phyloP scores from a whole-genome alignment of 805 yeast genomes.

The Hanseniaspora hatyaiensis region DNA sequence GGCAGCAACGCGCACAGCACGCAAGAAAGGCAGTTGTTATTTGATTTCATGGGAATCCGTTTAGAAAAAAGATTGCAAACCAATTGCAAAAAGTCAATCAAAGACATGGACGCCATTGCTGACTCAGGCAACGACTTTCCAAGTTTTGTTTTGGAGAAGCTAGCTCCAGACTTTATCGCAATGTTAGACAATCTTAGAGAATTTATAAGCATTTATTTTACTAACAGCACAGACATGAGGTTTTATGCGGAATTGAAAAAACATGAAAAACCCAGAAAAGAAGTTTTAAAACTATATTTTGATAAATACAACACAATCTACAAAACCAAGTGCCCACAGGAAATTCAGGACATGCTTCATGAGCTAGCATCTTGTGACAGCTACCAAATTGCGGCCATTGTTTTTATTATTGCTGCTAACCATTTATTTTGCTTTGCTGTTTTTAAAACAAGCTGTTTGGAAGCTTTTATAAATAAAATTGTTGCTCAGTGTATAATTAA shows the following conservation, averaged over 20 bases:
- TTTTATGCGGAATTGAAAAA: background rate
- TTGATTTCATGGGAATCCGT: conserved; percentile 12
- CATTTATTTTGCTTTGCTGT: background rate
- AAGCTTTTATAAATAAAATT: conserved; percentile 9
- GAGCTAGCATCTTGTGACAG: background rate
- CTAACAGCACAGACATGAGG: background rate
- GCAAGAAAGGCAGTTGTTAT: too few relatives aligned
- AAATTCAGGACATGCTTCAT: background rate
- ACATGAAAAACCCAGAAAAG: background rate
- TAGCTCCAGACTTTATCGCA: background rate
- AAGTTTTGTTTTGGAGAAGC: conserved; percentile 3
- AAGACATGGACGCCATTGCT: conserved; percentile 5
- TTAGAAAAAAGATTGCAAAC: background rate
- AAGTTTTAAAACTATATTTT: background rate
- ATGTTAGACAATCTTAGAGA: conserved; percentile 3
- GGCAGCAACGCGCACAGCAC: too few relatives aligned
- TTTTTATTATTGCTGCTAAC: background rate
- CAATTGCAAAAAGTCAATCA: background rate
- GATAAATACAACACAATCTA: background rate
- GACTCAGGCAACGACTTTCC: conserved; percentile 10
- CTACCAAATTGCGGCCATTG: conserved; percentile 1
- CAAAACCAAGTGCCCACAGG: background rate
- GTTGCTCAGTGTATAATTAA: conserved; percentile 29
- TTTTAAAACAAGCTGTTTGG: background rate
- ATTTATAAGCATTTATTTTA: background rate